Conservation (phyloP, 805 yeast genomes). For the Ogataea paradorogensis region DNA sequence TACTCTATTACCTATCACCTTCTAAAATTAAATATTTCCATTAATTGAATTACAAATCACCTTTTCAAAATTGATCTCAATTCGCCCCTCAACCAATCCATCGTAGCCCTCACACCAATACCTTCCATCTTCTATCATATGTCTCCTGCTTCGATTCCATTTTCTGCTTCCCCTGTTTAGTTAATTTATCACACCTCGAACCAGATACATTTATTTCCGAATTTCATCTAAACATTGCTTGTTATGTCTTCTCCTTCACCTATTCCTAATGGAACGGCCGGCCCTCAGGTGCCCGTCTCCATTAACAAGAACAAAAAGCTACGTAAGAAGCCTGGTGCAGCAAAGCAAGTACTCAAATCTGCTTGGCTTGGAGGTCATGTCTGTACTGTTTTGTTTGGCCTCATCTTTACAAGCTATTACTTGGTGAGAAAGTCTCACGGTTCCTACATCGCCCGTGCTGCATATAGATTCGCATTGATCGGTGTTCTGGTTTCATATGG, state of each 20-base stretch:
- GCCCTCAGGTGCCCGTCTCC: slow-evolving; percentile 3
- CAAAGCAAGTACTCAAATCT: slow-evolving; percentile 42
- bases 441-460: slow-evolving; percentile 44
- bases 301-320: slow-evolving; percentile 30
- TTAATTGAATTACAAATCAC: no score
- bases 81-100: not conserved
- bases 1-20: no score
- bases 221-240: slow-evolving; percentile 2
- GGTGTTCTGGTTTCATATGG: slow-evolving; percentile 55
- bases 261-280: slow-evolving; percentile 7
- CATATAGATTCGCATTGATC: slow-evolving; percentile 52
- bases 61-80: no score
- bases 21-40: no score
- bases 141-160: no score
- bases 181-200: not conserved
- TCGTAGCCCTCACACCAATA: no score
- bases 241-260: slow-evolving; percentile 5
- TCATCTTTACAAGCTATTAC: slow-evolving; percentile 34
- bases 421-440: slow-evolving; percentile 35
- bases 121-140: not conserved
- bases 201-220: not conserved
- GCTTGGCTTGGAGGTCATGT: slow-evolving; percentile 60
- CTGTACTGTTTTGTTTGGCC: slow-evolving; percentile 44
- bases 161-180: not conserved
- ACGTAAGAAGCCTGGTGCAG: slow-evolving; percentile 33